Evolutionary conservation across 208 protist species (phyloP).

Genomic region (Hexamita inflata): DNA sequence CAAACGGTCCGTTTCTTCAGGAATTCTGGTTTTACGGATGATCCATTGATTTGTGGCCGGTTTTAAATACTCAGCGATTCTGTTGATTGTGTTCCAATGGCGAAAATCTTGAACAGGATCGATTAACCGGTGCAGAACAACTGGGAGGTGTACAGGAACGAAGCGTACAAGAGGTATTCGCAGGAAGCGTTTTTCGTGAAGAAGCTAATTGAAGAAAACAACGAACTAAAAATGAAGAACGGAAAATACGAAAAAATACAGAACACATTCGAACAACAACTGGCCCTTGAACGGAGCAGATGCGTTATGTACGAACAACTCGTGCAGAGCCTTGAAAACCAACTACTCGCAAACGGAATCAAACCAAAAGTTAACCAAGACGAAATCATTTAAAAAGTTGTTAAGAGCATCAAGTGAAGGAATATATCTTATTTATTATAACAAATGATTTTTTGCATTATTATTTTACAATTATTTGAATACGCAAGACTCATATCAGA

Average conservation of each 20-base stretch:
- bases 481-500: no score
- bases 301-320: conserved; percentile 25
- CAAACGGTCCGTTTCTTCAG: background rate
- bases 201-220: background rate
- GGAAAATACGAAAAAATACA: background rate
- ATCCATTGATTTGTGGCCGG: background rate
- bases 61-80: background rate
- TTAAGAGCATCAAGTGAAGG: background rate
- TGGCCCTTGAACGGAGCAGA: conserved; percentile 3
- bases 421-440: conserved; percentile 5
- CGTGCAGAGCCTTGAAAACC: background rate
- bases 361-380: conserved; percentile 12
- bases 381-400: conserved; percentile 13
- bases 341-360: conserved; percentile 1
- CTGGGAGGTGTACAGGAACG: no score
- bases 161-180: background rate
- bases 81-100: no score
- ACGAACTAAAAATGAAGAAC: background rate
- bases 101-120: no score
- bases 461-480: no score
- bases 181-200: background rate
- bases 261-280: background rate
- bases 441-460: no score
- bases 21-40: background rate
- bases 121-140: no score